Percentiles rank a stretch among this genome's conserved stretches.
phyloP scores from a whole-genome alignment of 192 early-diverging fungal species.

The Coemansia biformis region DNA sequence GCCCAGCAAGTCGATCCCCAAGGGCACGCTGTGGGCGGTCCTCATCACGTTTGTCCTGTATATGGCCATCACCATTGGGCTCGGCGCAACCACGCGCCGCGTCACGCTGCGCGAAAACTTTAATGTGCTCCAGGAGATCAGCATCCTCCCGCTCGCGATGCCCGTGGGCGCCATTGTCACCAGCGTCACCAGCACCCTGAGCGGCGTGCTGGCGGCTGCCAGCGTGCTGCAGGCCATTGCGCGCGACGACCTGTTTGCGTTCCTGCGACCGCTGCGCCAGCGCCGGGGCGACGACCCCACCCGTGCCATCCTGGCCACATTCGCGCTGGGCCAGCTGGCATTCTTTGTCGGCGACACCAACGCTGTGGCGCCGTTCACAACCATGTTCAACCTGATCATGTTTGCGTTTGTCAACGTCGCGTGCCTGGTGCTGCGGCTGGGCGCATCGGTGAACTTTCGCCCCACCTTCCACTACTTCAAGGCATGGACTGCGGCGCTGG shows the following conservation, averaged over 20 bases:
- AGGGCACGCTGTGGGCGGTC: slow-evolving; percentile 61
- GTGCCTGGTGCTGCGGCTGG: slow-evolving; percentile 59
- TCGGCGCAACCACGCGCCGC: slow-evolving; percentile 58
- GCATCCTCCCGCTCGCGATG: slow-evolving; percentile 52
- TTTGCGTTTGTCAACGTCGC: slow-evolving; percentile 63
- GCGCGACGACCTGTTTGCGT: slow-evolving; percentile 57
- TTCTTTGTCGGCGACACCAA: slow-evolving; percentile 60
- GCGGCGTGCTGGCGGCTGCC: slow-evolving; percentile 56
- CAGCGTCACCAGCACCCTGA: slow-evolving; percentile 58
- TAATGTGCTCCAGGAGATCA: slow-evolving; percentile 62
- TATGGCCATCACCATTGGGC: slow-evolving; percentile 48
- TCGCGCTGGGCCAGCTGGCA: slow-evolving; percentile 51
- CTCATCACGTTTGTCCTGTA: slow-evolving; percentile 55
- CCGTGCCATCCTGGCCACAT: slow-evolving; percentile 39
- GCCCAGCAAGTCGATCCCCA: slow-evolving; percentile 63
- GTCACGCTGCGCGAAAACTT: slow-evolving; percentile 56
- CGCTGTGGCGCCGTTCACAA: slow-evolving; percentile 60
- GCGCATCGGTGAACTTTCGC: slow-evolving; percentile 64
- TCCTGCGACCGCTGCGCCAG: slow-evolving; percentile 32
- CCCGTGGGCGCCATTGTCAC: slow-evolving; percentile 57
- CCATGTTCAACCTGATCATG: slow-evolving; percentile 60
- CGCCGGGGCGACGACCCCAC: slow-evolving; percentile 19
- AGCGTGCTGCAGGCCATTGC: slow-evolving; percentile 66
- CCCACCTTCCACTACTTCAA: slow-evolving; percentile 65
- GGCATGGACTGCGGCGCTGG: slow-evolving; percentile 57